phyloP scores from a whole-genome alignment of 805 yeast genomes.

The Metschnikowia noctiluminum region DNA sequence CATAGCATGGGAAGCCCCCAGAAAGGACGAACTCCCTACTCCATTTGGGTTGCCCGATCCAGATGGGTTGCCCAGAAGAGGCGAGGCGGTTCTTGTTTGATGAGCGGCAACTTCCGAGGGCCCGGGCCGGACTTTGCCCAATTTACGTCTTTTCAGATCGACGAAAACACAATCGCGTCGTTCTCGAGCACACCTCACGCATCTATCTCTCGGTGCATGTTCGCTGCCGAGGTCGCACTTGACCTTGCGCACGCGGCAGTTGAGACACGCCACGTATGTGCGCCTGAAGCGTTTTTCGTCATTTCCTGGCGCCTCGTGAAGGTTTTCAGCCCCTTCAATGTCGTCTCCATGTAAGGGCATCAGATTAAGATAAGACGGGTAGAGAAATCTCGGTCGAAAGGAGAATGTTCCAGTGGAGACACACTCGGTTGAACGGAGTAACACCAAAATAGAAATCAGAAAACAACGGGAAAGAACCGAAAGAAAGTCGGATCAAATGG shows the following conservation, averaged over 20 bases:
- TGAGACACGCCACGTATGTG: slow-evolving; percentile 78
- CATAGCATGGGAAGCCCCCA: no score
- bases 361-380: no score
- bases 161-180: slow-evolving; percentile 74
- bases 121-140: slow-evolving; percentile 3
- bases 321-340: not conserved
- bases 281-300: slow-evolving; percentile 45
- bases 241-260: slow-evolving; percentile 80
- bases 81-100: not conserved
- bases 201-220: slow-evolving; percentile 69
- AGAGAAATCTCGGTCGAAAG: no score
- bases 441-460: no score
- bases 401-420: no score
- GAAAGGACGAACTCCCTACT: no score
- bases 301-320: not conserved
- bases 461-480: no score
- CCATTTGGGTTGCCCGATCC: no score
- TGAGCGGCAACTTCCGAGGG: not conserved
- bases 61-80: not conserved
- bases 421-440: no score
- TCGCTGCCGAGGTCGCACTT: slow-evolving; percentile 82
- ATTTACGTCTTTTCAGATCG: slow-evolving; percentile 23
- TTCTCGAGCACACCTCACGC: slow-evolving; percentile 82
- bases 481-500: no score
- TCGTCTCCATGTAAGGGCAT: not conserved